Evolutionary conservation across 164 flowering plant genomes (phyloP), one percentile per base, ranked within the genome.

Genomic region (Litsea cubeba): DNA sequence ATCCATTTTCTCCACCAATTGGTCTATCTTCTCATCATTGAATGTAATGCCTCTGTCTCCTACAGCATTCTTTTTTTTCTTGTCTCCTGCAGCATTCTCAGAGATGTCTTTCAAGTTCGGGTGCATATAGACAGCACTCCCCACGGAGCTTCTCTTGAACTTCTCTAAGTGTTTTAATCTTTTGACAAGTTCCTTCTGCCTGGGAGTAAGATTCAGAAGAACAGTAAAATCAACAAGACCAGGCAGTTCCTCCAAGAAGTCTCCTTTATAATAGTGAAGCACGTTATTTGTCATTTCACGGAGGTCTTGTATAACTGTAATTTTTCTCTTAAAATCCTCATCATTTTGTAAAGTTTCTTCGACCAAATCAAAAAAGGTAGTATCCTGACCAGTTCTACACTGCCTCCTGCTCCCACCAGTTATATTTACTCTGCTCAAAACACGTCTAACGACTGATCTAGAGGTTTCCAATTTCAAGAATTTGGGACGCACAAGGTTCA

Each of bases 211-310:
- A 67, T 84, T 83, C 5, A 92, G 87, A 15, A 88, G 81, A 1
- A 90, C 93, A 20, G 95, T 89, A 74, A 85, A 88, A 70, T 94
- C 98, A 60, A 88, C 85, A 26, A 93, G 89, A 30, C 98, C 99
- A 11, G 97, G 98, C 22, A 95, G 87, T 78, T 95, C 98, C 50
- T 93, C 97, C 72, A 91, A 72, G 80, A 87, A 90, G 79, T 94
- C 98, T 62, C 98, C 98, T 73, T 85, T 94, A 66, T 93, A 94
- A 73, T 92, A 96, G 62, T 96, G 97, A 60, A 93, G 89, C 50
- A 95, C 90, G 25, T 85, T 81, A 24, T 77, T 78, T 0, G 99
- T 95, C 93, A 95, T 85, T 80, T 93, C 95, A 5, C 99, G 87
- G 20, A 95, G 82, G 69, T 93, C 97, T 74, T 87, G 88, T 32